Percentiles rank a stretch among this genome's conserved stretches.
Evolutionary conservation across 2,329 filamentous ascomycete genomes (phyloP).

Genomic region (Ophiocordyceps australis): DNA sequence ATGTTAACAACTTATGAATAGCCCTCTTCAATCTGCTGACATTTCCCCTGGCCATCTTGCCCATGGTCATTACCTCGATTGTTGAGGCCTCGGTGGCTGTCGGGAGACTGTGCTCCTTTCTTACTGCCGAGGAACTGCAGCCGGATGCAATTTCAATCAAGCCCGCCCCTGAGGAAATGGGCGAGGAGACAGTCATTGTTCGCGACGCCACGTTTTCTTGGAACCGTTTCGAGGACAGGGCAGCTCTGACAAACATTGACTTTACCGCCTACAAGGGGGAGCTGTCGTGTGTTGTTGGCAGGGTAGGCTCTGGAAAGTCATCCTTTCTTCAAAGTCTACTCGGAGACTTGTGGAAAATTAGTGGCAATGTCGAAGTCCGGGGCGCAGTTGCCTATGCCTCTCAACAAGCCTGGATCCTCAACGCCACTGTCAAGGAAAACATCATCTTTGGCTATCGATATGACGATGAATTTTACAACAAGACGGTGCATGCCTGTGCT

Average conservation of each 20-base stretch:
- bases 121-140: constrained; percentile 81
- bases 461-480: constrained; percentile 86
- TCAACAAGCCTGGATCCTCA: constrained; percentile 92
- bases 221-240: constrained; percentile 63
- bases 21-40: constrained; percentile 92
- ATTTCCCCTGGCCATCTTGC: constrained; percentile 82
- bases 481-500: constrained; percentile 81
- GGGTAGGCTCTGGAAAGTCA: constrained; percentile 90
- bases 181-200: constrained; percentile 75
- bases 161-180: constrained; percentile 52
- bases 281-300: constrained; percentile 78
- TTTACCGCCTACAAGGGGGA: constrained; percentile 86
- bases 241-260: constrained; percentile 65
- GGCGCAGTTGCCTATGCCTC: constrained; percentile 82
- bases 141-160: constrained; percentile 57
- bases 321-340: constrained; percentile 78
- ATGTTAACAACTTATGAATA: constrained; percentile 11
- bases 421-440: constrained; percentile 92
- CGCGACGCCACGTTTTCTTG: constrained; percentile 83
- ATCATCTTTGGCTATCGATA: constrained; percentile 92
- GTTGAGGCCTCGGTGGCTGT: constrained; percentile 93
- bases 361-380: constrained; percentile 66
- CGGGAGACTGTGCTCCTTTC: constrained; percentile 65
- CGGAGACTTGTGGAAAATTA: constrained; percentile 79
- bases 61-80: constrained; percentile 95